Percentiles rank a stretch among this genome's conserved stretches.
Evolutionary conservation across 305 asterid genomes (phyloP).

Genomic region (Caryopteris hybrid): DNA sequence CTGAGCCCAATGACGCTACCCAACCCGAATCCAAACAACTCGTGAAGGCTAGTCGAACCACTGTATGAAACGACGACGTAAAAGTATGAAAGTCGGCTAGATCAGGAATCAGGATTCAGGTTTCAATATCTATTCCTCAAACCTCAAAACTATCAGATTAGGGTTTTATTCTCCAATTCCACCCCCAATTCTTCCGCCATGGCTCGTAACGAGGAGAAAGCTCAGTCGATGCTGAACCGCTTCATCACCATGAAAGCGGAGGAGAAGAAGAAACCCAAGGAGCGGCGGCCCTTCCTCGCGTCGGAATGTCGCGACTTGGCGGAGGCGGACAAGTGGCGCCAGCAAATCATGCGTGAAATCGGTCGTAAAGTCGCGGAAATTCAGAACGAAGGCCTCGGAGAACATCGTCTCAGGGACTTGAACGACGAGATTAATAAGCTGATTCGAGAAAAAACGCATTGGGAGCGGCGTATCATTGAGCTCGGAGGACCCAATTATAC

Average conservation of each 20-base stretch:
- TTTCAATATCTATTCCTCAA: neutral
- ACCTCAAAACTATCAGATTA: neutral
- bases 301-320: constrained; percentile 95
- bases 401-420: constrained; percentile 80
- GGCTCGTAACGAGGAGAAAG: constrained; percentile 99
- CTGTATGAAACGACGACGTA: too few relatives aligned
- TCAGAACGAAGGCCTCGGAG: constrained; percentile 92
- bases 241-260: constrained; percentile 87
- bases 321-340: constrained; percentile 97
- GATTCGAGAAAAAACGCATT: constrained; percentile 81
- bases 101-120: too few relatives aligned
- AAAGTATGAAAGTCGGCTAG: too few relatives aligned
- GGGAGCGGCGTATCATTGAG: constrained; percentile 96
- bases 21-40: too few relatives aligned
- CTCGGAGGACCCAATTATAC: constrained; percentile 81
- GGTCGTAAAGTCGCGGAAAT: constrained; percentile 90
- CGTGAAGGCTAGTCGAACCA: too few relatives aligned
- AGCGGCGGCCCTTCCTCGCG: constrained; percentile 91
- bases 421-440: constrained; percentile 93
- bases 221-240: constrained; percentile 93
- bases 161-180: constrained; percentile 12
- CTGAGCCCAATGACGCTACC: too few relatives aligned
- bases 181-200: constrained; percentile 39
- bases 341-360: constrained; percentile 88
- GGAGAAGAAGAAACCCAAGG: constrained; percentile 87